Base-by-base conservation (phyloP, 169 alveolate genomes). In the Eimeria acervulina region DNA sequence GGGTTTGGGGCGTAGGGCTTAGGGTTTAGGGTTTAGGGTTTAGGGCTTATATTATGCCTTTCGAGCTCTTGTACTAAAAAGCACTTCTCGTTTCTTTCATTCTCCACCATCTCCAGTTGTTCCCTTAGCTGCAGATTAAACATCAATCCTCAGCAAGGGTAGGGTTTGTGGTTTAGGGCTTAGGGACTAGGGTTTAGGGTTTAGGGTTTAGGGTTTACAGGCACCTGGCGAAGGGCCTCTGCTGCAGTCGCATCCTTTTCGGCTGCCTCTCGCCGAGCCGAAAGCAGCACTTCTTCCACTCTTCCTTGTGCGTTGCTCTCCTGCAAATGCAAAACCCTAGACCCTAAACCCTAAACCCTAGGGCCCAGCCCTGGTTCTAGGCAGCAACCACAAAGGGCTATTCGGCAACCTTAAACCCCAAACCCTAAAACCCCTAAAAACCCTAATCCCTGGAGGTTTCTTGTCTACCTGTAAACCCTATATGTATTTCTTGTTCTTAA, bases 11-110 rank as follows among this genome's bases (percentile, higher is more conserved):
- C n/a, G 5, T 63, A 63, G 74, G 74, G 74, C n/a, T 78, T 42
- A 78, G 66, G 63, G 88, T 78, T 78, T 78, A 42, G 55, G 88
- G 66, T 42, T 78, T 36, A 78, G 42, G 88, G 88, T 78, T 42
- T 78, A 78, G 88, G 66, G 88, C 21, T 40, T 63, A n/a, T 21
- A n/a, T 6, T 21, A n/a, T 6, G n/a, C 74, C 8, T 63, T 63
- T 63, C 33, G 74, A 63, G 74, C n/a, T 17, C 33, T 63, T 63
- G 36, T n/a, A 63, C 74, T 21, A 17, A n/a, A 63, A 19, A 63
- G 5, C 31, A 63, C 15, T n/a, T 63, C 74, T 63, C 74, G 8
- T n/a, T 63, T 8, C n/a, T 23, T 63, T 17, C 74, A 4, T 63
- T 17, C 74, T 63, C 74, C 33, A n/a, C 8, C 74, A 23, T n/a